Evolutionary conservation across 2,329 filamentous ascomycete species (phyloP), one percentile per base, ranked within the genome.

Genomic region (Knoxdaviesia capensis): DNA sequence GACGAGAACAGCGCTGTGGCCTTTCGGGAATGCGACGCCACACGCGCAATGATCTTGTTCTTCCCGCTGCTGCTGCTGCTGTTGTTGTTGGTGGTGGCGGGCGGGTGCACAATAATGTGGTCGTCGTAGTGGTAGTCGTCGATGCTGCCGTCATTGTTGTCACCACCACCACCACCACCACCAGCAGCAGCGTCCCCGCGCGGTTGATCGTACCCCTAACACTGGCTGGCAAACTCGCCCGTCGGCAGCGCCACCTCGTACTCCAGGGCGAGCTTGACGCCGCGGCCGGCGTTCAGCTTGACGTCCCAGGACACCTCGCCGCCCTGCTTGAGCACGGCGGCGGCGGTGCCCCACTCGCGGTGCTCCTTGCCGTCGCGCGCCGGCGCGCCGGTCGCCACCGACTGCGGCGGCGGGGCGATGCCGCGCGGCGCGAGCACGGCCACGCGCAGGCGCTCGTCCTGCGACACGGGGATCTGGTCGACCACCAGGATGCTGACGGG

Each of bases 241-340:
- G 55, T 55, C 1, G 76, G 76, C 48, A 71, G 60, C 28, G 63
- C 64, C 11, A 76, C 66, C 45, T 71, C 66, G 55, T 80, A 81
- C 57, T 77, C 72, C 45, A 82, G 52, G 29, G 58, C 57, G 46
- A 81, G 54, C 54, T 67, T 68, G 10, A 71, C 68, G 4, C 66
- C 63, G 49, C 66, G 64, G 30, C 74, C 72, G 1, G 71, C 63
- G 45, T 74, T 68, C 41, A 80, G 54, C 37, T 54, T 61, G 7
- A 80, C 64, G 41, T 69, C 63, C 72, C 74, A 80, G 42, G 55
- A 54, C 5, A 80, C 54, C 54, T 77, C 67, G 3, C 74, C 74
- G 5, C 56, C 60, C 56, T 73, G 72, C 53, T 65, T 68, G 41
- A 76, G 50, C n/a, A 48, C 55, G 0, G 68, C 71, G 2, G 57